Conservation (phyloP, 2,329 filamentous ascomycete species). For the Pleomassaria siparia region DNA sequence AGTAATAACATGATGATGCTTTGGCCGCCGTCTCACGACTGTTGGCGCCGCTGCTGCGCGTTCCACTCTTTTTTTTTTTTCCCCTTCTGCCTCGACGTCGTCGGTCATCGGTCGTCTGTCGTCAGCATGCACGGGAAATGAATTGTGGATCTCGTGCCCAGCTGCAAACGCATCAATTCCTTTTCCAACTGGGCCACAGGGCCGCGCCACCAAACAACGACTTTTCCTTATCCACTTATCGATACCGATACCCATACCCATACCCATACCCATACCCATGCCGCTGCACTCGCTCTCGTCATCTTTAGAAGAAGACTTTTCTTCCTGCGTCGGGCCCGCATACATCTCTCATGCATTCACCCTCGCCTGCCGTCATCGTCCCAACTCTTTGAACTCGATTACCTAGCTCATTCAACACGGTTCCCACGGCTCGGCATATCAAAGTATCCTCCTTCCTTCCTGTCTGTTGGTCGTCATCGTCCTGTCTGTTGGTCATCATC, state of each 20-base stretch:
- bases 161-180: constrained; percentile 13
- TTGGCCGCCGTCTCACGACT: constrained; percentile 4
- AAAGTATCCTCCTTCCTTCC: too few relatives aligned
- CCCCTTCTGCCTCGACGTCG: too few relatives aligned
- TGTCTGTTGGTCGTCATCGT: too few relatives aligned
- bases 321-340: constrained; percentile 7
- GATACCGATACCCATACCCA: constrained; percentile 37
- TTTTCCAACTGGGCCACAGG: constrained; percentile 21
- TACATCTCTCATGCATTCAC: not conserved
- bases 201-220: constrained; percentile 22
- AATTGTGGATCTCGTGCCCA: constrained; percentile 38
- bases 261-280: constrained; percentile 25
- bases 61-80: constrained; percentile 16
- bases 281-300: not conserved
- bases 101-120: constrained; percentile 8
- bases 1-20: too few relatives aligned
- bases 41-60: not conserved
- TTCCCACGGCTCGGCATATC: not conserved
- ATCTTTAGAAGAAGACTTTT: constrained; percentile 20
- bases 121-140: constrained; percentile 34
- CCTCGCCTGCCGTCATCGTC: not conserved
- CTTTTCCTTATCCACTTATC: constrained; percentile 40
- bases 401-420: not conserved
- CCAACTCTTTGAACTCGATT: too few relatives aligned
- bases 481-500: too few relatives aligned